Evolutionary conservation across 306 rosid species (phyloP), one percentile per base, ranked within the genome.

Genomic region (Leucaena leucocephala): DNA sequence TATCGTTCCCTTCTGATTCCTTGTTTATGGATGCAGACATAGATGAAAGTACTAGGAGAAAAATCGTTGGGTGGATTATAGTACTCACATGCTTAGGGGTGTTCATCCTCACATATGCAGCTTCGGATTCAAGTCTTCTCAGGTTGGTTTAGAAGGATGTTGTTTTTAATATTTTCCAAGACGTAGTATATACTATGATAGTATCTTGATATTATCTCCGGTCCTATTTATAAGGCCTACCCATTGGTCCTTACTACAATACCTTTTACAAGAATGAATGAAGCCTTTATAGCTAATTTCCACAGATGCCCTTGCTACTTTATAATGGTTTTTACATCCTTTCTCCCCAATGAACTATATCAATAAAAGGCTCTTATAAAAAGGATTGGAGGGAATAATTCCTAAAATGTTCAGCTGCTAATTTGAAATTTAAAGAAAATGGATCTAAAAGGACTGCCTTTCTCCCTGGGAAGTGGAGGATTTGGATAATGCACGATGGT

Each of bases 61-160:
- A 80, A 76, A 35, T 87, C 82, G 85, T 91, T 34, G 95, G 93
- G 45, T 91, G 90, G 92, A 82, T 90, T 48, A 92, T 94, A 82
- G 76, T 85, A 75, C n/a, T 87, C 52, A 89, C 92, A 54, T 94
- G 98, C 78, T 48, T 89, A 3, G 98, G 97, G 68, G 90, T 87
- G 38, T 78, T 91, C 61, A 78, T 92, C 48, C 93, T 94, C 68
- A 88, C 98, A 45, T 92, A 76, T 79, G 85, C 97, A 59, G 98
- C 98, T 75, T 85, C 97, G 50, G 80, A 66, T 78, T n/a, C 75
- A 75, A 77, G 67, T 74, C 82, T 91, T 75, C 82, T 79, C 66
- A 86, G 98, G 98, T 94, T 76, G 36, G 91, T 78, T 62, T 59
- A 45, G 62, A 43, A 17, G 43, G 62, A 68, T 19, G 72, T 79